A percentile compares a stretch with the other conserved stretches of the same genome.
These are phyloP conservation scores for Plasmodium malariae DNA, from an alignment of 169 alveolate species.

Conservation along the genomic window DNA sequence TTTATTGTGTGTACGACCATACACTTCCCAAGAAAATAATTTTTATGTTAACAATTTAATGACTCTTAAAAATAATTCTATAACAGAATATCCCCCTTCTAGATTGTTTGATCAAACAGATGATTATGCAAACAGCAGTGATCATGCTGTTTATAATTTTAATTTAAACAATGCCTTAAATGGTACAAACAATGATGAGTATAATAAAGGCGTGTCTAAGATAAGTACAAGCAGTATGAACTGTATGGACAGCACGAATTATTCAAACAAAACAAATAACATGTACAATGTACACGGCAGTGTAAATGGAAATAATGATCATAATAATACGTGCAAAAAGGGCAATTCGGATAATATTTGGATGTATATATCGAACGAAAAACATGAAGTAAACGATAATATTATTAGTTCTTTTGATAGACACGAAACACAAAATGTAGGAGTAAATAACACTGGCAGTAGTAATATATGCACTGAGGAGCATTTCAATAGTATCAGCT, in stretches of 20 bases:
- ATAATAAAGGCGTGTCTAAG: background rate
- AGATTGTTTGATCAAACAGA: background rate
- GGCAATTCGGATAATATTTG: conserved; percentile 4
- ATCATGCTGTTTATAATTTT: conserved; percentile 16
- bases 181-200: background rate
- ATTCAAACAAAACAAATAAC: background rate
- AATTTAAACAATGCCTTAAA: conserved; percentile 10
- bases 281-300: background rate
- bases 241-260: background rate
- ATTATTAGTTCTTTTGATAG: conserved; percentile 42
- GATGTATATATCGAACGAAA: conserved; percentile 68
- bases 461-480: too few species aligned
- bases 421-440: conserved; percentile 10
- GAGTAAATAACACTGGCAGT: background rate
- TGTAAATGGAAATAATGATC: background rate
- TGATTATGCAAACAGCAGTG: conserved; percentile 1
- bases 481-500: too few species aligned
- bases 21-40: conserved; percentile 21
- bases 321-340: background rate
- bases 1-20: conserved; percentile 45
- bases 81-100: background rate
- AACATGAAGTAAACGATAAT: conserved; percentile 43
- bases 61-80: conserved; percentile 24
- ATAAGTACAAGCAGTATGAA: background rate
- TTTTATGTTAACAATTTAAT: conserved; percentile 19